A percentile compares a stretch with the other conserved stretches of the same genome.
phyloP scores from a whole-genome alignment of 495 filamentous ascomycete genomes.

The Eremomyces bilateralis region DNA sequence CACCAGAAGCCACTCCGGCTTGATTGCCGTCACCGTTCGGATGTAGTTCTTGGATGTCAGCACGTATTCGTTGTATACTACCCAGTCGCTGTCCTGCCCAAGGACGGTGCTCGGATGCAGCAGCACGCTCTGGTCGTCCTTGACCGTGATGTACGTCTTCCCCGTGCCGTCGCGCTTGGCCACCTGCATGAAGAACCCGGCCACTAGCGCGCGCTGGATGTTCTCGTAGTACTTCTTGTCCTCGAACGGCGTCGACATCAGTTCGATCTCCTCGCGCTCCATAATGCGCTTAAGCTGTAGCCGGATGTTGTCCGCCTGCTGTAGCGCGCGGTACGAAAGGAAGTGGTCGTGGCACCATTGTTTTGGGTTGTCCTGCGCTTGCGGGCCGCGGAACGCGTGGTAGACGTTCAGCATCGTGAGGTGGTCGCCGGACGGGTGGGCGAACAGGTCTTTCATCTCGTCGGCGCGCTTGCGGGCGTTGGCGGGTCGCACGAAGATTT shows the following conservation, averaged over 20 bases:
- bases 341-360: slow-evolving; percentile 98
- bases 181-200: slow-evolving; percentile 99
- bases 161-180: slow-evolving; percentile 61
- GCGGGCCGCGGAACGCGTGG: slow-evolving; percentile 73
- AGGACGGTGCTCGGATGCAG: slow-evolving; percentile 84
- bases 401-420: slow-evolving; percentile 94
- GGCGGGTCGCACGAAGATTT: slow-evolving; percentile 79
- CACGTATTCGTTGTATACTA: slow-evolving; percentile 97
- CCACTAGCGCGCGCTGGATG: slow-evolving; percentile 79
- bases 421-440: slow-evolving; percentile 85
- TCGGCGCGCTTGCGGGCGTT: slow-evolving; percentile 76
- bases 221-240: slow-evolving; percentile 97
- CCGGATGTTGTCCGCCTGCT: slow-evolving; percentile 85
- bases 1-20: slow-evolving; percentile 77
- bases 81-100: slow-evolving; percentile 75
- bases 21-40: slow-evolving; percentile 35
- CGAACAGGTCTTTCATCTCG: slow-evolving; percentile 89
- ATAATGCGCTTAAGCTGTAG: slow-evolving; percentile 83
- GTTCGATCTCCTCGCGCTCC: slow-evolving; percentile 69
- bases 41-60: slow-evolving; percentile 92
- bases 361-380: slow-evolving; percentile 51
- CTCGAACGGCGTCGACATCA: slow-evolving; percentile 73
- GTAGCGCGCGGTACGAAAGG: slow-evolving; percentile 69
- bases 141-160: slow-evolving; percentile 83
- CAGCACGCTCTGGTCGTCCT: slow-evolving; percentile 79